Evolutionary conservation across 192 early-diverging fungal species (phyloP).

Genomic region (Gonapodya sp.): DNA sequence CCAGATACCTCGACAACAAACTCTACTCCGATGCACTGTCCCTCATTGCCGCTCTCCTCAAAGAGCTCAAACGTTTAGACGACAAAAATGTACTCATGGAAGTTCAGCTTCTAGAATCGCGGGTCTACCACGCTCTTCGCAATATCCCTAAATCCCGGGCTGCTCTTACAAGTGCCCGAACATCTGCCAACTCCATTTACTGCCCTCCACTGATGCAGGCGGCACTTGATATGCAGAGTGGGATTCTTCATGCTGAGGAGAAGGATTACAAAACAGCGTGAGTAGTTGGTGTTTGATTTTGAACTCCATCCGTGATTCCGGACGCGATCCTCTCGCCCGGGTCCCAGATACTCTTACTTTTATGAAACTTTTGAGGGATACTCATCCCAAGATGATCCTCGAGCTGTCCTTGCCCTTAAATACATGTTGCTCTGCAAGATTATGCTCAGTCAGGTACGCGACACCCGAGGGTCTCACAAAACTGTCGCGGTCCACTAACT

Average conservation of each 20-base stretch:
- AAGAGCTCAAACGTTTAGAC: constrained; percentile 96
- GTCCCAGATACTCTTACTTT: constrained; percentile 77
- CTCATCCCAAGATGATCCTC: constrained; percentile 75
- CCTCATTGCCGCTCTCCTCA: constrained; percentile 74
- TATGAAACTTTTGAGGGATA: constrained; percentile 96
- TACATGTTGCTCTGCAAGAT: constrained; percentile 99
- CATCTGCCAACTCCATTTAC: constrained; percentile 94
- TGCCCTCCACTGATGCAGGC: constrained; percentile 96
- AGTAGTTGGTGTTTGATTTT: constrained; percentile 1
- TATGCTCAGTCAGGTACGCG: constrained; percentile 85
- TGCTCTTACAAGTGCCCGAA: constrained; percentile 90
- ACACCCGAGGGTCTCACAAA: background rate
- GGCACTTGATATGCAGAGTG: constrained; percentile 91
- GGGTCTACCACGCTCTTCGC: constrained; percentile 82
- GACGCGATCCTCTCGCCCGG: background rate
- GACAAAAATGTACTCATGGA: constrained; percentile 98
- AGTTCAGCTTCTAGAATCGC: constrained; percentile 90
- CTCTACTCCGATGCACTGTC: constrained; percentile 86
- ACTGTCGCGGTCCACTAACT: constrained; percentile 4
- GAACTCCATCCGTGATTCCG: background rate
- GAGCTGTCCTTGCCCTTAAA: constrained; percentile 83
- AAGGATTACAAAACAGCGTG: constrained; percentile 99
- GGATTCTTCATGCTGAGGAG: constrained; percentile 94
- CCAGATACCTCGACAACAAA: constrained; percentile 77
- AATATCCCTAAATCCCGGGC: constrained; percentile 92